Conservation (phyloP, 805 yeast species). For the Brettanomyces anomalus region DNA sequence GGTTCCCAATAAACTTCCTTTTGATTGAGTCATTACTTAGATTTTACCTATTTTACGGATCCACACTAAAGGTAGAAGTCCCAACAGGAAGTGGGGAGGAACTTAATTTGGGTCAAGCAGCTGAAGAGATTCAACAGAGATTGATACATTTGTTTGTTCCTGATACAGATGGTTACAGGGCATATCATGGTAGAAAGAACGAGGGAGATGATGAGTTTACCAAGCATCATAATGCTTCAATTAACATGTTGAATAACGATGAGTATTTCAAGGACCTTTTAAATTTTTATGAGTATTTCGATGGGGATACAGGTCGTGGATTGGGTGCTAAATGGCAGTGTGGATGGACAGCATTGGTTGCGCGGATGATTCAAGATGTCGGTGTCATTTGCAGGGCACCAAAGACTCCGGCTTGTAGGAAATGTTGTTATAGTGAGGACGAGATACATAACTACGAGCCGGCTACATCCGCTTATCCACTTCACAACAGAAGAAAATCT, state of each 20-base stretch:
- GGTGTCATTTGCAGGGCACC: constrained; percentile 61
- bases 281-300: constrained; percentile 81
- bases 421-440: constrained; percentile 22
- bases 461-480: constrained; percentile 28
- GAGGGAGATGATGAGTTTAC: constrained; percentile 46
- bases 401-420: constrained; percentile 22
- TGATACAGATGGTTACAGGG: constrained; percentile 51
- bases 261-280: constrained; percentile 66
- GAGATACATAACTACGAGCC: constrained; percentile 35
- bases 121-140: constrained; percentile 83
- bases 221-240: constrained; percentile 35
- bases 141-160: constrained; percentile 69
- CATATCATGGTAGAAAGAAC: constrained; percentile 59
- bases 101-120: constrained; percentile 78
- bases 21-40: constrained; percentile 82
- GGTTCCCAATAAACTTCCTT: constrained; percentile 90
- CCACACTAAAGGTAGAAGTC: constrained; percentile 75
- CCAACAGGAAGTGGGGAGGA: constrained; percentile 76
- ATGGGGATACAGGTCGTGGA: constrained; percentile 92
- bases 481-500: constrained; percentile 53
- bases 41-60: constrained; percentile 82
- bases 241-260: constrained; percentile 44
- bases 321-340: constrained; percentile 90
- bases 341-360: constrained; percentile 94
- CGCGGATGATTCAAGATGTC: constrained; percentile 84